Base-by-base conservation (phyloP, 1,284 basidiomycete species). In the Ustilago sp. region DNA sequence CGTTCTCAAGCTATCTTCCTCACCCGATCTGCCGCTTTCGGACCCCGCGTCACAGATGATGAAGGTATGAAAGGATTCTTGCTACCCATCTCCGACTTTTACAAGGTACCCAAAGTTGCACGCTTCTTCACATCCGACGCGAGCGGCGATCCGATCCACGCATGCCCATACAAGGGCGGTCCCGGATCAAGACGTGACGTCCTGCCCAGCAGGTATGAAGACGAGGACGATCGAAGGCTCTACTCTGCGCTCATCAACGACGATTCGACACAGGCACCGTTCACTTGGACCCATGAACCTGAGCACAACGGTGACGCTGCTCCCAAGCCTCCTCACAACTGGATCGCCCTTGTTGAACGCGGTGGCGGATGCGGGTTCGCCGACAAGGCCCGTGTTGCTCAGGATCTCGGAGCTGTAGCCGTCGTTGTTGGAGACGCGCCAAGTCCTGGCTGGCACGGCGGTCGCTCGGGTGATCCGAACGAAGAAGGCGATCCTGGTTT, bases 261-360 rank as follows among this genome's bases (percentile, higher is more conserved):
- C 2, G 17, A 34, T 19, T 34, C 74, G 15, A 4, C 57, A 3
- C 70, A 73, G 50, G 57, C 53, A 1, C 38, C 70, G 3, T 74
- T 61, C 59, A 67, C 57, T 8, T 64, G 61, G 67, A 72, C 65
- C 2, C 61, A 68, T 19, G 47, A 68, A 11, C 31, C 61, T 9
- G 59, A 56, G 15, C 32, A 34, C 19, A 38, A 28, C 15, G 4
- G 28, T 4, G 54, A 66, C 1, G 35, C 38, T 32, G 12, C 45
- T 35, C 4, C 56, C 32, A 67, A 57, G 39, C 85, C 85, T 17
- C 81, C 81, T 0, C 41, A 68, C 17, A 67, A 85, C 59, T 86
- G 83, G 83, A 82, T 86, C 36, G 85, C 85, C 2, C 63, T 86
- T 0, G 79, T 85, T 0, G 82, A 85, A 66, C 76, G 85, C 12